Evolutionary conservation across 2,329 filamentous ascomycete species (phyloP), one percentile per base, ranked within the genome.

Genomic region (Ophiostoma quercus): DNA sequence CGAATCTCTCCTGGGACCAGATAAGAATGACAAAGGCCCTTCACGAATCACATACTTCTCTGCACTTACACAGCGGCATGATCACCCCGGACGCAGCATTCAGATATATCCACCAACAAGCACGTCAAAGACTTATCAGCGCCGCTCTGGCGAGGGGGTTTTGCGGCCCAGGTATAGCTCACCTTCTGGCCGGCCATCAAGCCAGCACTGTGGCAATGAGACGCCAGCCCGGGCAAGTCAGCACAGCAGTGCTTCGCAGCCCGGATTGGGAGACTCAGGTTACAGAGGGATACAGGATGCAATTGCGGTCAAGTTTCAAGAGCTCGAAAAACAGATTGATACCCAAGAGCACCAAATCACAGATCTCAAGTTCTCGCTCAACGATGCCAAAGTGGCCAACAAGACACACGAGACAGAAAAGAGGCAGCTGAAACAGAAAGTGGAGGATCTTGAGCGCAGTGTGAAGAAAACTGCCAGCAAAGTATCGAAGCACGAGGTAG

Each of bases 401-500:
- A 66, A 71, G 4, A 19, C 57, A 3, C 67, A 72, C 8, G 67
- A 70, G 1, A 19, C 66, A 11, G 71, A 74, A 16, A 74, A 74
- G 19, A 51, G 71, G 25, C 68, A 71, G 54, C 63, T 73, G 2
- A 71, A 70, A 54, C 62, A 73, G 16, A 68, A 66, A 7, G 71
- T 63, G 1, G 70, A 73, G 0, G 67, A 67, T 9, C 69, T 73
- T 67, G 78, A 67, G 70, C 73, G 3, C 43, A 76, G 80, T 37
- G 71, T 81, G 1, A 71, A 74, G 3, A 71, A 74, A 0, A 74
- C 79, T 1, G 75, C 75, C 4, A 71, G 74, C 1, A 74, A 76
- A 9, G 54, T 79, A 2, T 69, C 71, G 7, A 75, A 74, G 25
- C 71, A 82, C 1, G 74, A 79, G 66, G 78, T 79, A 14, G 11